Base-by-base conservation (phyloP, 805 yeast species). In the Candida chauliodis region DNA sequence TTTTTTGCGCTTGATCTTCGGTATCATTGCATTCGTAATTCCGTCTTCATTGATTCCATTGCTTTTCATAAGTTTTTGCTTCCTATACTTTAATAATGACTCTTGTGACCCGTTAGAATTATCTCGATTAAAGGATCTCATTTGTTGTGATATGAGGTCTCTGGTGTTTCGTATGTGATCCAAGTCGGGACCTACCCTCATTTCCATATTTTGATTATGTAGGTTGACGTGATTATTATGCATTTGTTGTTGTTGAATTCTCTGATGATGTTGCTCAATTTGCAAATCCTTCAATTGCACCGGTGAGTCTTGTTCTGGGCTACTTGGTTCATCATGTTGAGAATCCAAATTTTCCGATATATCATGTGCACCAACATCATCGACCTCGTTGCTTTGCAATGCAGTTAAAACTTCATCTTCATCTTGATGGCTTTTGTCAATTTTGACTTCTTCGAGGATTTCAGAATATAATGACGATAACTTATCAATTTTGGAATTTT, bases 141-240 rank as follows among this genome's bases (percentile, higher is more conserved):
- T 21, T 33, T 30, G 34, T 29, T 31, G 37, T 21, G 42, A 21
- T 30, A 23, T 31, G 39, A 42, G 48, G 10, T 49, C 51, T 42
- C 55, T 62, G 29, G 48, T 40, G 34, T 26, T 30, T 34, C 25
- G 41, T 43, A 34, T 33, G 31, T 44, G 37, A 8, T 18, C 59
- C 61, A 66, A 53, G 26, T 61, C 69, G 3, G 71, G 71, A 48
- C 66, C 71, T 63, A 66, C 63, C 37, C 59, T 61, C 25, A 61
- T 58, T 18, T 62, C 70, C 31, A 59, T 8, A 17, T 22, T 14
- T 6, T 30, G 23, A 17, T n/a, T 14, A 18, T 30, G 35, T 15
- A 17, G 5, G 6, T 13, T 22, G 18, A 22, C 7, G n/a, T 37
- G 34, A 10, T 37, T 37, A 2, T 37, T 20, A 16, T 37, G 40